These are phyloP conservation scores for Clonostachys byssicola DNA, from an alignment of 2,329 filamentous ascomycete species.

Conservation along the genomic window DNA sequence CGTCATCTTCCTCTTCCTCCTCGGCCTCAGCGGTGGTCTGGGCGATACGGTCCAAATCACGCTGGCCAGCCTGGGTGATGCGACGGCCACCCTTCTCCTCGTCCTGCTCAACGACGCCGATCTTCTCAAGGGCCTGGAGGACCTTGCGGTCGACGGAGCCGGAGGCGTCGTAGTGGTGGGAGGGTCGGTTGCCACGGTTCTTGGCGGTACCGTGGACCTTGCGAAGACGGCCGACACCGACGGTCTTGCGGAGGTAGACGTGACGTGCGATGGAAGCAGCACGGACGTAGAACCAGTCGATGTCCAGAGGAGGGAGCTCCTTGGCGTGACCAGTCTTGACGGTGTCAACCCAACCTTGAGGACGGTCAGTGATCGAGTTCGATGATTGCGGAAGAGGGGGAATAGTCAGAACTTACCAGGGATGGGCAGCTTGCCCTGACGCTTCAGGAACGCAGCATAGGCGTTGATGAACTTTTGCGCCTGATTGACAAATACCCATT, in stretches of 20 bases:
- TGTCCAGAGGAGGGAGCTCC: slow-evolving; percentile 96
- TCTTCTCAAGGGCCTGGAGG: slow-evolving; percentile 97
- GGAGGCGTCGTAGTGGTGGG: slow-evolving; percentile 92
- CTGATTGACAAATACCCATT: slow-evolving; percentile 54
- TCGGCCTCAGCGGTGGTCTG: slow-evolving; percentile 74
- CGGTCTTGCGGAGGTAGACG: slow-evolving; percentile 99
- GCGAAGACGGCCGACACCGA: slow-evolving; percentile 95
- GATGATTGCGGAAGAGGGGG: not conserved
- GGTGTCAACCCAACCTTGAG: slow-evolving; percentile 92
- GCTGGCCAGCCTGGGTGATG: slow-evolving; percentile 97
- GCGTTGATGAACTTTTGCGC: slow-evolving; percentile 86
- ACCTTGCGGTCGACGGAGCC: slow-evolving; percentile 97
- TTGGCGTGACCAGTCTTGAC: slow-evolving; percentile 97
- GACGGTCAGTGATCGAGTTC: not conserved
- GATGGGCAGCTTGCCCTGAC: slow-evolving; percentile 88
- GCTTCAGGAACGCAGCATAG: slow-evolving; percentile 88
- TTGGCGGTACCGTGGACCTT: slow-evolving; percentile 95
- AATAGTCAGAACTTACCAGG: slow-evolving; percentile 59
- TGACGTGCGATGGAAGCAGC: slow-evolving; percentile 94
- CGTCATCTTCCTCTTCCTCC: slow-evolving; percentile 62
- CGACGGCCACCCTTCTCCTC: slow-evolving; percentile 98
- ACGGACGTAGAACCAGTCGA: slow-evolving; percentile 94
- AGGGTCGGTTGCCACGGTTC: slow-evolving; percentile 91
- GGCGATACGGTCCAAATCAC: slow-evolving; percentile 96
- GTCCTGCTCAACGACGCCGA: slow-evolving; percentile 94